Evolutionary conservation across 441 rosid genomes (phyloP), one percentile per base, ranked within the genome.

Genomic region (Syzygium syzygioides): DNA sequence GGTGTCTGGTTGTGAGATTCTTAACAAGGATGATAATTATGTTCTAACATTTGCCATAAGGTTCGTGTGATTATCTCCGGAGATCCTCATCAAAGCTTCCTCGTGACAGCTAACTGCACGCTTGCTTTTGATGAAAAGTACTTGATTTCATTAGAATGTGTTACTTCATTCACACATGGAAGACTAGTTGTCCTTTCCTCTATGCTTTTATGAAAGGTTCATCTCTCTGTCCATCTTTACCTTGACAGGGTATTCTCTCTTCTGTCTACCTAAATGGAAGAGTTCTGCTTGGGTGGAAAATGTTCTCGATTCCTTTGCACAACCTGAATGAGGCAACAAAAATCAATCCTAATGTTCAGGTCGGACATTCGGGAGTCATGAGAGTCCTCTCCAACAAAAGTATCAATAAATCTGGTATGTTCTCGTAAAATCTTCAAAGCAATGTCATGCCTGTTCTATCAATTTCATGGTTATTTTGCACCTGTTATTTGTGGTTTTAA

Each of bases 241-340:
- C 80, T 55, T 54, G 62, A 87, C 92, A 98, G 99, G 99, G 99
- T 80, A 95, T 98, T 86, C 89, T 98, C 85, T 96, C 98, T 90
- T 90, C 95, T 25, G 97, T 95, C 89, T 95, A 92, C 91, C 90
- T 98, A 52, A 95, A 94, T 87, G 95, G 94, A 55, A 88, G 89
- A 57, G 83, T 87, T 91, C 93, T 96, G 93, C 91, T 89, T 7
- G 92, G 95, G 55, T 98, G 99, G 99, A 97, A 95, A 94, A 96
- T 96, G 97, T 87, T 94, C 90, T 89, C 96, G 57, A 76, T 98
- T 92, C 98, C 98, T 87, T 90, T 98, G 41, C 94, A 93, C 87
- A 94, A 94, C 91, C 93, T 94, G 90, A 95, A 95, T 87, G 95
- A 94, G 89, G 88, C 54, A 79, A 94, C 93, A 7, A 89, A 91